Conservation (phyloP, 257 asterid species). For the Solanum chiquidenum region DNA sequence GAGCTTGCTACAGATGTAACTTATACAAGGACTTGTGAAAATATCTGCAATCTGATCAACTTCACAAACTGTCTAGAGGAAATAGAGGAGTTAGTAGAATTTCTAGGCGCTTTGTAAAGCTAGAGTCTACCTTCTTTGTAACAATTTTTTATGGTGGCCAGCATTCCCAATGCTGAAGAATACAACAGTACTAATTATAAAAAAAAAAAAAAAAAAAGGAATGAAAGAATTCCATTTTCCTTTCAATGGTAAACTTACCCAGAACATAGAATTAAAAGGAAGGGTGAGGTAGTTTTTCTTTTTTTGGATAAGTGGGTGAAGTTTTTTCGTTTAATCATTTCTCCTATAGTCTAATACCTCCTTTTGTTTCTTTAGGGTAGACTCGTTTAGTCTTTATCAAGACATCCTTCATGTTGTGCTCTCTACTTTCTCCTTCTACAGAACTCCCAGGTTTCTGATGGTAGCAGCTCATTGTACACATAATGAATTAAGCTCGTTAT, state of each 20-base stretch:
- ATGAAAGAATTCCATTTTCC: background rate
- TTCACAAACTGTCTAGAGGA: background rate
- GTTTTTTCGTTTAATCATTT: background rate
- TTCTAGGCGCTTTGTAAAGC: background rate
- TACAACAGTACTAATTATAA: background rate
- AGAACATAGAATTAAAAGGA: background rate
- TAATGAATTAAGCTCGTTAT: background rate
- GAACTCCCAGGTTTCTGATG: background rate
- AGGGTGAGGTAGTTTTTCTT: background rate
- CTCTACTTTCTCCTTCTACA: background rate
- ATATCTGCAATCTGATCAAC: background rate
- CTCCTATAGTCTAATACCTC: background rate
- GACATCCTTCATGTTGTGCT: background rate
- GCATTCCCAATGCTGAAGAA: background rate
- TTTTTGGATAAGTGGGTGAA: background rate
- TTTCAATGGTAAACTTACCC: background rate
- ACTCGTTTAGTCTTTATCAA: background rate
- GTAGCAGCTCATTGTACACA: background rate
- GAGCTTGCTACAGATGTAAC: no score
- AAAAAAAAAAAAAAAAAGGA: background rate
- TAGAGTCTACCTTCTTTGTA: background rate
- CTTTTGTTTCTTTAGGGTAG: background rate
- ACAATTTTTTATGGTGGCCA: background rate
- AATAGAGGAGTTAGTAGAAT: background rate
- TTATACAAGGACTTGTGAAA: background rate